Evolutionary conservation across 345 rosid species (phyloP).

Genomic region (Gossypium sturtianum): DNA sequence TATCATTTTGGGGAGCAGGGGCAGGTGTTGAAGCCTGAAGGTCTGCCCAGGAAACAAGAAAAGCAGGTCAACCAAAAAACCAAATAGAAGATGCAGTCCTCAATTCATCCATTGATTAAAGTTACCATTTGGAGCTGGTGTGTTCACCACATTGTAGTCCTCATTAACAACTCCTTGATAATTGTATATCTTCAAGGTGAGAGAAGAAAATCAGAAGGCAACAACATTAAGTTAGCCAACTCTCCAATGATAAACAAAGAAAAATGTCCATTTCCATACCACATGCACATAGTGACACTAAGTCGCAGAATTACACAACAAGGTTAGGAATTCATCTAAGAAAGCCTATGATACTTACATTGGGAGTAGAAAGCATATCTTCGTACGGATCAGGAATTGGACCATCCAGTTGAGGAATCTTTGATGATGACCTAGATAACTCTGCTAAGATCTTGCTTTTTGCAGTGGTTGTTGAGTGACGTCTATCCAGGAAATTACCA

Average conservation of each 20-base stretch:
- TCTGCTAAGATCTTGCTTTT: constrained; percentile 18
- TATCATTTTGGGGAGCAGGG: constrained; percentile 39
- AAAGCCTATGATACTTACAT: constrained; percentile 44
- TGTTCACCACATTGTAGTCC: constrained; percentile 75
- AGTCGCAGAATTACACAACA: neutral
- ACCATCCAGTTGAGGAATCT: constrained; percentile 90
- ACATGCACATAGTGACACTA: neutral
- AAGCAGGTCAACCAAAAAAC: constrained; percentile 3
- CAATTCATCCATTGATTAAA: neutral
- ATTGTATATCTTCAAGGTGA: constrained; percentile 68
- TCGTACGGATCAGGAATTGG: constrained; percentile 93
- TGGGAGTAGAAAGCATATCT: constrained; percentile 85
- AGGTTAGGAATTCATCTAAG: neutral
- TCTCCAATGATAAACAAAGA: constrained; percentile 3
- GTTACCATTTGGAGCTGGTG: constrained; percentile 85
- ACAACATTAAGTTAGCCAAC: constrained; percentile 12
- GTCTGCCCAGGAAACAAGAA: constrained; percentile 36
- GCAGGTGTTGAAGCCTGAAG: constrained; percentile 79
- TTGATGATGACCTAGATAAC: constrained; percentile 27
- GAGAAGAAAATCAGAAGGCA: constrained; percentile 6
- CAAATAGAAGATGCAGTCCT: neutral
- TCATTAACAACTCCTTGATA: constrained; percentile 82
- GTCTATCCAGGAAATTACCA: constrained; percentile 16
- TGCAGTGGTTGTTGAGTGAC: constrained; percentile 5
- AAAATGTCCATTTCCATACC: neutral